Percentiles rank a stretch among this genome's conserved stretches.
These are phyloP conservation scores for Colletotrichum zoysiae DNA, from an alignment of 2,329 filamentous ascomycete genomes.

Conservation along the genomic window DNA sequence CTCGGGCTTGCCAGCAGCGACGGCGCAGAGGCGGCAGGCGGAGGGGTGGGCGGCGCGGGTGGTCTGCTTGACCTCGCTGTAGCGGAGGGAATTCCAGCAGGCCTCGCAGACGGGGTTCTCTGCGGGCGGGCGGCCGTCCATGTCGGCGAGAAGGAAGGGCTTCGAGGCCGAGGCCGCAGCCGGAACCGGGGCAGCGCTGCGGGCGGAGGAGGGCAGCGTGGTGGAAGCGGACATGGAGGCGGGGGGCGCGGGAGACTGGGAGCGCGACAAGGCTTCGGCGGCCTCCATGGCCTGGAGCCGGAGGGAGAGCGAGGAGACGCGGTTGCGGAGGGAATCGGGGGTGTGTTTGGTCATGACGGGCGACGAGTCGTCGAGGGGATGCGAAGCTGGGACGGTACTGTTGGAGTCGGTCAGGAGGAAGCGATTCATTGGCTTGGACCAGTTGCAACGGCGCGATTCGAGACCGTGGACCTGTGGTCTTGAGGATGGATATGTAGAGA, in stretches of 20 bases:
- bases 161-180: constrained; percentile 16
- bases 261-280: constrained; percentile 37
- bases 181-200: constrained; percentile 30
- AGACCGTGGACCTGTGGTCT: too few species aligned
- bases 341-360: constrained; percentile 60
- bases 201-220: constrained; percentile 12
- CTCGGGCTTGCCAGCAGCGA: constrained; percentile 63
- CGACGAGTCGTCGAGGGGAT: constrained; percentile 1
- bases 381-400: constrained; percentile 6
- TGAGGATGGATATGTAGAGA: not conserved
- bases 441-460: not conserved
- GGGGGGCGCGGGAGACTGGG: constrained; percentile 46
- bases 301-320: constrained; percentile 60
- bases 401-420: constrained; percentile 6
- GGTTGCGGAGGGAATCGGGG: constrained; percentile 58
- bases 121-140: constrained; percentile 51
- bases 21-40: constrained; percentile 54
- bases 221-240: constrained; percentile 47
- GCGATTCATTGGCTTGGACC: constrained; percentile 25
- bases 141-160: constrained; percentile 64
- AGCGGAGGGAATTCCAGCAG: constrained; percentile 41
- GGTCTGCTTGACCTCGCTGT: constrained; percentile 39
- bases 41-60: constrained; percentile 40
- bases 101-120: constrained; percentile 48
- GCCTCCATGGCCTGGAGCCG: constrained; percentile 54